Evolutionary conservation across 2,329 filamentous ascomycete genomes (phyloP).

Genomic region (Beauveria asiatica): DNA sequence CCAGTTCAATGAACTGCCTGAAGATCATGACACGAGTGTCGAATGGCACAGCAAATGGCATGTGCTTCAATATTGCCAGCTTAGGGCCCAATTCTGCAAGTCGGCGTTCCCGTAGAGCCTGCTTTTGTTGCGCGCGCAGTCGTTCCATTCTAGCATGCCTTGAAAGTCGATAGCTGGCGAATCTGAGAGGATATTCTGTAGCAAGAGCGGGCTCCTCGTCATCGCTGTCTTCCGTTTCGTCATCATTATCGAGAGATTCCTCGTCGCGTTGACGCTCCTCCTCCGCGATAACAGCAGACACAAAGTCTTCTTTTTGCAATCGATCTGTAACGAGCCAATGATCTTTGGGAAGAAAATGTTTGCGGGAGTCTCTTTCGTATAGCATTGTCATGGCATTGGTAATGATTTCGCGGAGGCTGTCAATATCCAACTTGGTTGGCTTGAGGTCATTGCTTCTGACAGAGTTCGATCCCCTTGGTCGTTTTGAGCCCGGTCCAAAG

Average conservation of each 20-base stretch:
- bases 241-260: constrained; percentile 27
- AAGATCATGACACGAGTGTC: constrained; percentile 87
- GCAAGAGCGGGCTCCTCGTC: constrained; percentile 24
- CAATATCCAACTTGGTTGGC: constrained; percentile 49
- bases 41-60: constrained; percentile 96
- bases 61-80: constrained; percentile 84
- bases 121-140: constrained; percentile 55
- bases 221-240: constrained; percentile 21
- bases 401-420: constrained; percentile 70
- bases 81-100: constrained; percentile 76
- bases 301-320: constrained; percentile 84
- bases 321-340: constrained; percentile 91
- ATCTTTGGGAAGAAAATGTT: constrained; percentile 69
- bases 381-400: constrained; percentile 77
- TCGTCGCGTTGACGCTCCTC: constrained; percentile 67
- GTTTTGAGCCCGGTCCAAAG: constrained; percentile 15
- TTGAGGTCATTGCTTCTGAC: constrained; percentile 10
- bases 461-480: constrained; percentile 1
- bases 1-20: constrained; percentile 78
- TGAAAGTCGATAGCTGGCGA: constrained; percentile 50
- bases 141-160: constrained; percentile 57
- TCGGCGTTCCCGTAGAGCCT: constrained; percentile 59
- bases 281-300: constrained; percentile 77
- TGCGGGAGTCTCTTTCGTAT: constrained; percentile 86
- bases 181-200: constrained; percentile 22